Base-by-base conservation (phyloP, 1,139 yeast species). In the Pichia cactophila region DNA sequence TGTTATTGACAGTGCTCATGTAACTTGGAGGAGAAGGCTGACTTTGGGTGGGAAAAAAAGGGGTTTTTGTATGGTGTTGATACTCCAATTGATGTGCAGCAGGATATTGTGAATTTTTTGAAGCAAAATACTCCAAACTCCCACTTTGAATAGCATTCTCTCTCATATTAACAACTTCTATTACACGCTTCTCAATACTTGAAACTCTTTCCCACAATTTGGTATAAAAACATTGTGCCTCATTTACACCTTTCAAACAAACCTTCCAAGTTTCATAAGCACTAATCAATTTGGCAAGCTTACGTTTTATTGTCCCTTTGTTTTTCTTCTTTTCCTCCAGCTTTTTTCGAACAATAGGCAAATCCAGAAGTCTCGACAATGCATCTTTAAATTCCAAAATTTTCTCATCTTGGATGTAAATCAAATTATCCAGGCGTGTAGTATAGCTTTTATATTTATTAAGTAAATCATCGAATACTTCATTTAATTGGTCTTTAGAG, bases 381-480 rank as follows among this genome's bases (percentile, higher is more conserved):
- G 72, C 70, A 9, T 65, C 63, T 49, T 83, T 81, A 44, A 89
- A 70, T 23, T 77, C 79, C 46, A 70, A 69, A 33, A 88, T 73
- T 36, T 82, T 67, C 5, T 69, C 67, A 43, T 75, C 73, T 62
- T 89, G 96, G 47, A 80, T 81, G 45, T 72, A 75, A 20, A 83
- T 74, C 16, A 92, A 78, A 5, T 81, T 78, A 44, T 83, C 87
- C 41, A 92, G 71, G 49, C 95, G 78, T 4, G 75, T 71, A 49
- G 80, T 80, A 57, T 80, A 81, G 0, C 86, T 86, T 39, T 78
- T 77, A 63, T 88, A 92, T 65, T 92, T 92, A 47, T 76, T 78
- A 56, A 92, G 69, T 63, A 89, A 96, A 50, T 78, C 76, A 16
- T 81, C 78, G 63, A 90, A 90, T 50, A 83, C 74, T 42, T 74